phyloP scores from a whole-genome alignment of 2,329 filamentous ascomycete genomes.

The Rutstroemia sp. region DNA sequence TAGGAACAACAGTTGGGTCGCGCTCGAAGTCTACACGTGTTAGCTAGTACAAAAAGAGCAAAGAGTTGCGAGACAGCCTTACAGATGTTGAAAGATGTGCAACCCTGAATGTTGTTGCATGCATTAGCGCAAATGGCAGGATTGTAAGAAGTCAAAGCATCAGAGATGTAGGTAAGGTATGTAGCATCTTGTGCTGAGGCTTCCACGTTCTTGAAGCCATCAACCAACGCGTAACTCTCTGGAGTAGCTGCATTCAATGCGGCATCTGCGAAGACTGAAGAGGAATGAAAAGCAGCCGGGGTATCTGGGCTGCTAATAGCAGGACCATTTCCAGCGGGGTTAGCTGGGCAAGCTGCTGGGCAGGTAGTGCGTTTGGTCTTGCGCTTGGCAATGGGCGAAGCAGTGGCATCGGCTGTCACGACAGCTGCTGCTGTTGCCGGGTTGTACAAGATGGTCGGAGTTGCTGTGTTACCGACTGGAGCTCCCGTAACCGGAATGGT shows the following conservation, averaged over 20 bases:
- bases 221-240: neutral
- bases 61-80: neutral
- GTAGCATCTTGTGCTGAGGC: neutral
- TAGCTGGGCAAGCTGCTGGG: neutral
- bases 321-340: slow-evolving; percentile 2
- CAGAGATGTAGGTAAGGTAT: slow-evolving; percentile 8
- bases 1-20: slow-evolving; percentile 4
- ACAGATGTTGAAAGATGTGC: slow-evolving; percentile 8
- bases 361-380: neutral
- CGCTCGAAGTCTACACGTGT: slow-evolving; percentile 3
- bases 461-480: neutral
- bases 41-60: neutral
- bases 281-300: neutral
- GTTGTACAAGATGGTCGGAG: slow-evolving; percentile 1
- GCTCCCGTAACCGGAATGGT: slow-evolving; percentile 1
- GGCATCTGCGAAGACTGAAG: neutral
- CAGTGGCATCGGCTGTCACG: neutral
- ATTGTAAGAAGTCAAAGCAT: slow-evolving; percentile 6
- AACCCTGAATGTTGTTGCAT: slow-evolving; percentile 8
- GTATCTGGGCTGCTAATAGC: slow-evolving; percentile 1
- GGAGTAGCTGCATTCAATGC: slow-evolving; percentile 3
- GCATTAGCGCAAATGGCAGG: slow-evolving; percentile 4
- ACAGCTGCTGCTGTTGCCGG: neutral
- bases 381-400: neutral
- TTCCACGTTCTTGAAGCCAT: slow-evolving; percentile 1